A percentile compares a stretch with the other conserved stretches of the same genome.
Evolutionary conservation across 2,329 filamentous ascomycete species (phyloP).

Genomic region (Fusarium pininemorale): DNA sequence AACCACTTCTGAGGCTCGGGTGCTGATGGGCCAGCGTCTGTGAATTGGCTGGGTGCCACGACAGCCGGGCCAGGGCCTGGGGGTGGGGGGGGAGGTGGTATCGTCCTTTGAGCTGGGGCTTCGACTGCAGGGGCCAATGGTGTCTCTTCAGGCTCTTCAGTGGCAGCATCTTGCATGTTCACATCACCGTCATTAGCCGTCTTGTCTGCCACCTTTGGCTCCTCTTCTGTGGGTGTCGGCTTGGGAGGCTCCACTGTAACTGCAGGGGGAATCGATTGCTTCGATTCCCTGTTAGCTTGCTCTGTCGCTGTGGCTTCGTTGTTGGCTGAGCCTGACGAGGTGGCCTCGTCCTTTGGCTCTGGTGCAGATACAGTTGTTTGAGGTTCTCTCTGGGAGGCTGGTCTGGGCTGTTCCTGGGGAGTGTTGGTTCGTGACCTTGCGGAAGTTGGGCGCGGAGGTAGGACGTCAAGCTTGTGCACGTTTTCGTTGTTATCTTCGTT

Average conservation of each 20-base stretch:
- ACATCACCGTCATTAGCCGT: slow-evolving; percentile 67
- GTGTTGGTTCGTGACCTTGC: slow-evolving; percentile 63
- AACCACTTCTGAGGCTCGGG: slow-evolving; percentile 69
- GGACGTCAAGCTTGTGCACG: slow-evolving; percentile 66
- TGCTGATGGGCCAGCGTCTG: slow-evolving; percentile 54
- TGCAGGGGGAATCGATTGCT: slow-evolving; percentile 52
- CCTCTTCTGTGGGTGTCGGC: slow-evolving; percentile 36
- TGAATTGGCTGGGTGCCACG: slow-evolving; percentile 51
- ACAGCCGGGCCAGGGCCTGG: slow-evolving; percentile 56
- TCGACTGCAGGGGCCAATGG: slow-evolving; percentile 50
- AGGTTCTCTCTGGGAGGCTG: slow-evolving; percentile 61
- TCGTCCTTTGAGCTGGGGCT: slow-evolving; percentile 44
- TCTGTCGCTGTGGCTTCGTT: slow-evolving; percentile 57
- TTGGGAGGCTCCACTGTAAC: slow-evolving; percentile 57
- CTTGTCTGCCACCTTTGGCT: slow-evolving; percentile 45
- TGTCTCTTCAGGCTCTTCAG: slow-evolving; percentile 59
- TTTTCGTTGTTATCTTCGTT: slow-evolving; percentile 64
- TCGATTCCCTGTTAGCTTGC: slow-evolving; percentile 57
- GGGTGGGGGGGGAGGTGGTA: slow-evolving; percentile 60
- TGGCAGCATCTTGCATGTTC: slow-evolving; percentile 72
- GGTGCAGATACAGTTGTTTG: slow-evolving; percentile 48
- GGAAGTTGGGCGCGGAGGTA: slow-evolving; percentile 63
- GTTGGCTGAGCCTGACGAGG: slow-evolving; percentile 57
- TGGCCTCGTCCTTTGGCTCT: slow-evolving; percentile 55
- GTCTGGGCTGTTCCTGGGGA: slow-evolving; percentile 59